Conservation (phyloP, 371 early-diverging fungal species). For the Apophysomyces variabilis region DNA sequence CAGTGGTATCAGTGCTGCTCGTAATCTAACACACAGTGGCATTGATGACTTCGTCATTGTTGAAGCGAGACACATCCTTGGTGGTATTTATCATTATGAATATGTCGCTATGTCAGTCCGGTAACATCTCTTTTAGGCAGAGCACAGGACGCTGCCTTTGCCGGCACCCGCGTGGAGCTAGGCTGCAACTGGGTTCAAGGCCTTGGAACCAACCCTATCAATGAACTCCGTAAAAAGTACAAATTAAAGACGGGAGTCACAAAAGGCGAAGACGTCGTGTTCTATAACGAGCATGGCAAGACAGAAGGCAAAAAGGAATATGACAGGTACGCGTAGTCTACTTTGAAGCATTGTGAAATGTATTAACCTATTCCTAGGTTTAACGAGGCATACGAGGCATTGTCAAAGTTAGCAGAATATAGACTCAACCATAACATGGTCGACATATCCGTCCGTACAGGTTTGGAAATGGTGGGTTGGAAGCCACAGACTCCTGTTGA, state of each 20-base stretch:
- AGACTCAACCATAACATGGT: slow-evolving; percentile 33
- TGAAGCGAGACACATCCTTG: slow-evolving; percentile 46
- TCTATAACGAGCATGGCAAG: slow-evolving; percentile 33
- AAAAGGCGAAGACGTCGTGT: slow-evolving; percentile 40
- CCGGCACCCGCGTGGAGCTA: slow-evolving; percentile 37
- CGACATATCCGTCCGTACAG: slow-evolving; percentile 43
- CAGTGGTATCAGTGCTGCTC: slow-evolving; percentile 51
- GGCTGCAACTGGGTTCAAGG: slow-evolving; percentile 61
- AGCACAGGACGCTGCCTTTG: slow-evolving; percentile 46
- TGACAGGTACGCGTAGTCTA: slow-evolving; percentile 11
- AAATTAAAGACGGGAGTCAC: slow-evolving; percentile 30
- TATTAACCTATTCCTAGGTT: slow-evolving; percentile 17
- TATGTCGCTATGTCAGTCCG: not conserved
- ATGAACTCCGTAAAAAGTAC: slow-evolving; percentile 42
- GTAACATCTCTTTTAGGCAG: slow-evolving; percentile 26
- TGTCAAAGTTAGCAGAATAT: slow-evolving; percentile 39
- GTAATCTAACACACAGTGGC: slow-evolving; percentile 39
- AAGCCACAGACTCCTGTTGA: slow-evolving; percentile 34
- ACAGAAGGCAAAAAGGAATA: slow-evolving; percentile 29
- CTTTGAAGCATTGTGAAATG: not conserved
- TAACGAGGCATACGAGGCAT: slow-evolving; percentile 29
- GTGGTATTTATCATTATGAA: slow-evolving; percentile 25
- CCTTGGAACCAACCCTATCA: slow-evolving; percentile 50
- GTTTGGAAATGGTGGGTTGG: slow-evolving; percentile 44
- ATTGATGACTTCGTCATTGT: slow-evolving; percentile 51